These are phyloP conservation scores for Coemansia aciculifera DNA, from an alignment of 192 early-diverging fungal species.

Conservation along the genomic window DNA sequence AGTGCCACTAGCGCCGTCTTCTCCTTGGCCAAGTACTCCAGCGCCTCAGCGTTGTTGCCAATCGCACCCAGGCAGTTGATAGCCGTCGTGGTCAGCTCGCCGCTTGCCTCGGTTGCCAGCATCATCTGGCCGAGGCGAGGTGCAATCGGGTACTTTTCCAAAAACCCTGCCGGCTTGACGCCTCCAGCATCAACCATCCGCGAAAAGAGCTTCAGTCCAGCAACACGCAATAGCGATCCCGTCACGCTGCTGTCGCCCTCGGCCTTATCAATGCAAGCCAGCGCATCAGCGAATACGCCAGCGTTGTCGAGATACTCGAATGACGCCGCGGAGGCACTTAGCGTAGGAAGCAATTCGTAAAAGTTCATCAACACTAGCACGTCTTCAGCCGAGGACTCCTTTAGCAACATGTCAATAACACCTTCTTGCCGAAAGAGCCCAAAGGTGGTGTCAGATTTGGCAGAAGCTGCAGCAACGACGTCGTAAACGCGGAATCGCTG, in stretches of 20 bases:
- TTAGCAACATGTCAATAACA: conserved; percentile 28
- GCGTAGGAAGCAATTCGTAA: conserved; percentile 34
- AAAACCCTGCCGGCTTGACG: conserved; percentile 19
- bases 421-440: conserved; percentile 39
- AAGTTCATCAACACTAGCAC: conserved; percentile 43
- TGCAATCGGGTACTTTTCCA: conserved; percentile 33
- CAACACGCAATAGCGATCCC: conserved; percentile 25
- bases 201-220: conserved; percentile 44
- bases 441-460: conserved; percentile 21
- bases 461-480: conserved; percentile 28
- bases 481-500: conserved; percentile 54
- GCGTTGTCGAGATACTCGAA: conserved; percentile 29
- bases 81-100: conserved; percentile 27
- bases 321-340: conserved; percentile 22
- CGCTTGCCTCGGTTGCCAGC: conserved; percentile 5
- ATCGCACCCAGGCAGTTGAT: conserved; percentile 46
- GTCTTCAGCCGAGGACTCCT: conserved; percentile 33
- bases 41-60: conserved; percentile 38
- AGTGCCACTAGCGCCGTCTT: conserved; percentile 39
- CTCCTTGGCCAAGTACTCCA: conserved; percentile 39
- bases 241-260: conserved; percentile 20
- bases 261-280: conserved; percentile 16
- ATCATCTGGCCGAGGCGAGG: conserved; percentile 29
- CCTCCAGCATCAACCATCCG: conserved; percentile 39
- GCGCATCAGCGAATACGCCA: conserved; percentile 29